Conservation (phyloP, 2,329 filamentous ascomycete genomes). For the Hymenoscyphus occultus region DNA sequence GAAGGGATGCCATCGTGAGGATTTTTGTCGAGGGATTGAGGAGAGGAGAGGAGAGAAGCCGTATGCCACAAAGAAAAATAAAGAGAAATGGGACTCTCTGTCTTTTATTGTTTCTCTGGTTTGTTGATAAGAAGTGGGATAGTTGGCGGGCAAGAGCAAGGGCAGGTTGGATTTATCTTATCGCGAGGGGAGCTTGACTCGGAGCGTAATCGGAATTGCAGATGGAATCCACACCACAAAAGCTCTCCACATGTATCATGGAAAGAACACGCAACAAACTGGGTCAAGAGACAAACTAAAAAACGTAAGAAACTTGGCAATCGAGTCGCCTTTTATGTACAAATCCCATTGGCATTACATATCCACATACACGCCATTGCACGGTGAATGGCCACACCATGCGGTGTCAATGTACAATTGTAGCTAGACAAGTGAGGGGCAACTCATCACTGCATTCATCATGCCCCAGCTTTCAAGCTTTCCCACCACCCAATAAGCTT, state of each 20-base stretch:
- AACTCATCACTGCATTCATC: background rate
- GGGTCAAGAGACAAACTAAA: background rate
- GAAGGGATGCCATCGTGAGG: slow-evolving; percentile 33
- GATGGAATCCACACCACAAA: background rate
- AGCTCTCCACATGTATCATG: too few relatives aligned
- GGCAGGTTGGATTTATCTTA: background rate
- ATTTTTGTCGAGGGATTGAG: background rate
- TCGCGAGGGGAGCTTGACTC: background rate
- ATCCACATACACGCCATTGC: background rate
- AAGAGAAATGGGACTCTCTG: background rate
- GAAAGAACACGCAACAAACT: background rate
- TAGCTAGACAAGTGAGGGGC: background rate
- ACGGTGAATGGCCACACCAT: background rate
- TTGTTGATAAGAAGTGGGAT: slow-evolving; percentile 6
- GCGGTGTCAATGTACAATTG: background rate
- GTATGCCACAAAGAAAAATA: background rate
- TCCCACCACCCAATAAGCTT: background rate
- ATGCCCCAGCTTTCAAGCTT: background rate
- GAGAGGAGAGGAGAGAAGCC: background rate
- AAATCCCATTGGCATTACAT: background rate
- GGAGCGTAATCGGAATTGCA: slow-evolving; percentile 4
- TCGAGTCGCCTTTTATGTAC: background rate
- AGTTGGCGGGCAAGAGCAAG: background rate
- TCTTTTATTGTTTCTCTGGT: background rate
- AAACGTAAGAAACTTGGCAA: background rate